Evolutionary conservation across 139 green algal genomes (phyloP).

Genomic region (Tetraselmis striata): DNA sequence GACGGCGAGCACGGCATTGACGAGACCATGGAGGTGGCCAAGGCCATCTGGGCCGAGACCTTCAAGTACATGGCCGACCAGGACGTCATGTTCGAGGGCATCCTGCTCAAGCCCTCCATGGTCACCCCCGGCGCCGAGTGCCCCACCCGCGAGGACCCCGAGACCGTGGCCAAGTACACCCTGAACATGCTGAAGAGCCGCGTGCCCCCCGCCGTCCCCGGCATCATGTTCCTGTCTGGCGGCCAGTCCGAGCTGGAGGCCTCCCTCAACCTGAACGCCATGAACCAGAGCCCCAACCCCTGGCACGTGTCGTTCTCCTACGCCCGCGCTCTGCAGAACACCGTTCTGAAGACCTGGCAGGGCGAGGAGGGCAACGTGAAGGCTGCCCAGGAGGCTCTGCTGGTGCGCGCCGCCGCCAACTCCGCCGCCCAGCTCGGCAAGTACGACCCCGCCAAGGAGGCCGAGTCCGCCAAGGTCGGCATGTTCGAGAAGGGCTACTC

Average conservation of each 20-base stretch:
- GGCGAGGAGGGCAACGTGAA: conserved; percentile 82
- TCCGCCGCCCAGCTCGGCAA: conserved; percentile 89
- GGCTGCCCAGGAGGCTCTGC: conserved; percentile 82
- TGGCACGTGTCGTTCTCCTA: conserved; percentile 99
- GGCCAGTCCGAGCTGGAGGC: conserved; percentile 98
- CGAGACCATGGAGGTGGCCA: conserved; percentile 73
- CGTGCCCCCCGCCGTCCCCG: conserved; percentile 93
- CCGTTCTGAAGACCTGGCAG: conserved; percentile 38
- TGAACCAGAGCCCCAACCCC: conserved; percentile 98
- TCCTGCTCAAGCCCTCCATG: conserved; percentile 99
- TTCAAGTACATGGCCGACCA: conserved; percentile 98
- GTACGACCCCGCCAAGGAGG: conserved; percentile 77
- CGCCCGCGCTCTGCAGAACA: conserved; percentile 89
- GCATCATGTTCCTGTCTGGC: conserved; percentile 99
- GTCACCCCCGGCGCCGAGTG: conserved; percentile 96
- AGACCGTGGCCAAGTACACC: conserved; percentile 88
- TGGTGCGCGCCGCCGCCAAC: conserved; percentile 93
- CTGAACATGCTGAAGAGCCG: conserved; percentile 90
- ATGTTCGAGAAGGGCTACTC: conserved; percentile 94
- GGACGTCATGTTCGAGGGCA: conserved; percentile 97
- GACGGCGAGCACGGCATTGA: conserved; percentile 90
- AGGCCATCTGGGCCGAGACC: conserved; percentile 89
- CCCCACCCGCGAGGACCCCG: conserved; percentile 56
- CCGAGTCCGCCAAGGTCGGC: conserved; percentile 59
- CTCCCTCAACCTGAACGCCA: conserved; percentile 99